phyloP scores from a whole-genome alignment of 257 asterid species.

The Solanum bulbocastanum region DNA sequence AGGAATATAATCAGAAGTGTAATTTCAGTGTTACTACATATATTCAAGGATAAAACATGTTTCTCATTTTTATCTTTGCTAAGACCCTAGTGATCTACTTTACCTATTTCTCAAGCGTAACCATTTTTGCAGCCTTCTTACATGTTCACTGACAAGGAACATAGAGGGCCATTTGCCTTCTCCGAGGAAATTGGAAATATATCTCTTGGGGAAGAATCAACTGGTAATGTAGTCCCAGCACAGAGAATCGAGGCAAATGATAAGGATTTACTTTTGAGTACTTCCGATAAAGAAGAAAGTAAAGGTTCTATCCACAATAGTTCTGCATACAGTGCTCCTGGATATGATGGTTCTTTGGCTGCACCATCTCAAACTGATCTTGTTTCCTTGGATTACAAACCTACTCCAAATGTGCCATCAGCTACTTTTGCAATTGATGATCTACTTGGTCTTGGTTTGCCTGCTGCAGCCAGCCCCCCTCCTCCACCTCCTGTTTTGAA shows the following conservation, averaged over 20 bases:
- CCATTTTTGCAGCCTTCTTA: constrained; percentile 79
- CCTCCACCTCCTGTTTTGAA: constrained; percentile 45
- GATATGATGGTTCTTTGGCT: constrained; percentile 39
- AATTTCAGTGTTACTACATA: background rate
- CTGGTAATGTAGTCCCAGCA: constrained; percentile 42
- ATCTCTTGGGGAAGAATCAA: constrained; percentile 52
- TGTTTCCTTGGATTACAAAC: constrained; percentile 58
- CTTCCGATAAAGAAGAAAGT: constrained; percentile 78
- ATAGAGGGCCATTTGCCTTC: constrained; percentile 95
- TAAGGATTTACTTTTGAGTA: constrained; percentile 75
- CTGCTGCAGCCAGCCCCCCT: constrained; percentile 38
- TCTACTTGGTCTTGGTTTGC: constrained; percentile 74
- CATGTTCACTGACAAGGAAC: constrained; percentile 95
- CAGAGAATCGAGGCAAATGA: constrained; percentile 83
- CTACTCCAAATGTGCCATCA: constrained; percentile 25
- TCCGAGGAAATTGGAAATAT: constrained; percentile 75
- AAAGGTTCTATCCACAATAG: constrained; percentile 47
- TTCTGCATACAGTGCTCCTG: constrained; percentile 68
- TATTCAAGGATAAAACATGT: background rate
- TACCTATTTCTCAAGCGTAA: background rate
- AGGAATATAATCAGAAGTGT: background rate
- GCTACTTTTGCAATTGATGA: constrained; percentile 77
- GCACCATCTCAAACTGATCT: constrained; percentile 50
- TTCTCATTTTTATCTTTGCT: background rate
- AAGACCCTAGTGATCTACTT: background rate